Percentiles rank a stretch among this genome's conserved stretches.
Evolutionary conservation across 1,284 basidiomycete genomes (phyloP).

Genomic region (Trichosporon coremiiforme): DNA sequence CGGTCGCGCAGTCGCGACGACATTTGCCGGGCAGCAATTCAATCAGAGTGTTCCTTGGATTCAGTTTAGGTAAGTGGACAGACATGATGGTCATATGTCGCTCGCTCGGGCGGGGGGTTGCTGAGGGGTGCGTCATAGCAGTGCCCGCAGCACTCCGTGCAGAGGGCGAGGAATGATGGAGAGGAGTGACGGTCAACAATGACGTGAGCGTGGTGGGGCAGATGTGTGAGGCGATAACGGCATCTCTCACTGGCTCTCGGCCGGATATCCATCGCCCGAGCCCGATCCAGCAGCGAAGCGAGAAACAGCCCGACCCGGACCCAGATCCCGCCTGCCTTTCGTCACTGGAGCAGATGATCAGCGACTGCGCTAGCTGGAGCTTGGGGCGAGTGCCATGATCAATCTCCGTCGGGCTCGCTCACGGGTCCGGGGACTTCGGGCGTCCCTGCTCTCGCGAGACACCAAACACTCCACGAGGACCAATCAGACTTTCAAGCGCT

Average conservation of each 20-base stretch:
- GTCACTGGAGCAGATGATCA: background rate
- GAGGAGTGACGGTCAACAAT: no score
- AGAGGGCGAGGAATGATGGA: background rate
- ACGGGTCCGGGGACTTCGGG: no score
- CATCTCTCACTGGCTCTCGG: background rate
- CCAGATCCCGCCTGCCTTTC: background rate
- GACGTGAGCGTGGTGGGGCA: background rate
- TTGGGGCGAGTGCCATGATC: background rate
- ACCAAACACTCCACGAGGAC: background rate
- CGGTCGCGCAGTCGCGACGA: background rate
- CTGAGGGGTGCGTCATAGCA: background rate
- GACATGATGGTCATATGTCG: background rate
- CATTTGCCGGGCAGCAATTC: background rate
- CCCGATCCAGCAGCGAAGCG: no score
- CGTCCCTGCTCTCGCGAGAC: background rate
- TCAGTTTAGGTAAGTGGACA: background rate
- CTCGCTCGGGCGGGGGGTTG: background rate
- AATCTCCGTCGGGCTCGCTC: conserved; percentile 4
- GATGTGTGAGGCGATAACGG: background rate
- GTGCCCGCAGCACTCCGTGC: background rate
- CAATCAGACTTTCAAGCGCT: background rate
- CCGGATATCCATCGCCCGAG: background rate
- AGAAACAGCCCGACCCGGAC: background rate
- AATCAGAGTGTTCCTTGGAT: background rate
- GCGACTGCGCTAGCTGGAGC: background rate